Conservation (phyloP, 441 rosid genomes). For the Eruca vesicaria region DNA sequence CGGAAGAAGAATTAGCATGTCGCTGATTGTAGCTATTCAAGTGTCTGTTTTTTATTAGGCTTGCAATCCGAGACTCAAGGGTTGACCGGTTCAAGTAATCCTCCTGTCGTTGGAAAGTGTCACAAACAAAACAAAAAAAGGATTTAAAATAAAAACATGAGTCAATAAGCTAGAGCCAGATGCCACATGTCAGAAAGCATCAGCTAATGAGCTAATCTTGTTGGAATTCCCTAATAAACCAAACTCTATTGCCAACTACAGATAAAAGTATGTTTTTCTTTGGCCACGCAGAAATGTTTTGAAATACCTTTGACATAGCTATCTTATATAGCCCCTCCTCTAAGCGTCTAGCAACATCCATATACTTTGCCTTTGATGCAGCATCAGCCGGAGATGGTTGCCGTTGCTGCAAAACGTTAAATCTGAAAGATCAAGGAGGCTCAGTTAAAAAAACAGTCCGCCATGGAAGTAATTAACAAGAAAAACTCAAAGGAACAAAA, state of each 20-base stretch:
- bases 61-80: slow-evolving; percentile 64
- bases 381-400: slow-evolving; percentile 55
- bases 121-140: slow-evolving; percentile 14
- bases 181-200: slow-evolving; percentile 7
- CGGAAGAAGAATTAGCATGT: slow-evolving; percentile 47
- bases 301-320: slow-evolving; percentile 69
- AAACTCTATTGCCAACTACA: not conserved
- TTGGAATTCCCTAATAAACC: not conserved
- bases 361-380: slow-evolving; percentile 47
- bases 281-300: not conserved
- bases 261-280: not conserved
- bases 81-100: slow-evolving; percentile 71
- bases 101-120: slow-evolving; percentile 50
- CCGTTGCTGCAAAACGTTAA: slow-evolving; percentile 52
- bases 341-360: slow-evolving; percentile 76
- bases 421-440: slow-evolving; percentile 41
- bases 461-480: not conserved
- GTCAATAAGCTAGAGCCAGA: slow-evolving; percentile 7
- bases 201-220: slow-evolving; percentile 21
- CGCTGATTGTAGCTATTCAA: slow-evolving; percentile 50
- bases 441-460: slow-evolving; percentile 7
- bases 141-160: not conserved
- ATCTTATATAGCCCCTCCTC: slow-evolving; percentile 87
- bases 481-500: not conserved
- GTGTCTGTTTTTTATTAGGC: slow-evolving; percentile 46